These are phyloP conservation scores for Cercospora janseana DNA, from an alignment of 2,329 filamentous ascomycete species.

Conservation along the genomic window DNA sequence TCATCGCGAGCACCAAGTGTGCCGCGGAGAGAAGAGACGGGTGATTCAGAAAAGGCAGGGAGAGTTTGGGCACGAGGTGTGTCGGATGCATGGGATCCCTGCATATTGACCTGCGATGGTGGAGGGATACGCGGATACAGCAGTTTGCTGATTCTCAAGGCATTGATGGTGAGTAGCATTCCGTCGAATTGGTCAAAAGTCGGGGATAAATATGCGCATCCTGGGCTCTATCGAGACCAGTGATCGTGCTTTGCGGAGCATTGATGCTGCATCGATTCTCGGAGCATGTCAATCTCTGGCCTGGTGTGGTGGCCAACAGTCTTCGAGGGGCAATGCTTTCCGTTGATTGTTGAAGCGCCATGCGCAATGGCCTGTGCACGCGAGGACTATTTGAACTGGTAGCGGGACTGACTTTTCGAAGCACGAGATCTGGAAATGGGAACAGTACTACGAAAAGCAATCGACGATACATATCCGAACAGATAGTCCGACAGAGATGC, in stretches of 20 bases:
- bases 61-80: constrained; percentile 44
- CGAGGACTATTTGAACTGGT: too few relatives aligned
- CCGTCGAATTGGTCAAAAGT: not conserved
- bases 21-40: constrained; percentile 34
- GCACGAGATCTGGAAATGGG: constrained; percentile 47
- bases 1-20: constrained; percentile 31
- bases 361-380: not conserved
- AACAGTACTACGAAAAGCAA: constrained; percentile 40
- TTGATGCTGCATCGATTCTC: too few relatives aligned
- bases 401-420: not conserved
- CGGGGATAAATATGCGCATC: too few relatives aligned
- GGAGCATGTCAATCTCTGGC: too few relatives aligned
- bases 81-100: constrained; percentile 50
- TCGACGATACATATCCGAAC: constrained; percentile 19
- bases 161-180: constrained; percentile 40
- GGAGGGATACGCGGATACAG: constrained; percentile 54
- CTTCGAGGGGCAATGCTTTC: too few relatives aligned
- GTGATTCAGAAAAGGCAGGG: constrained; percentile 44
- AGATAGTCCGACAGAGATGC: constrained; percentile 23
- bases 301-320: too few relatives aligned
- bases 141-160: constrained; percentile 50
- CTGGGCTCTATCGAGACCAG: too few relatives aligned
- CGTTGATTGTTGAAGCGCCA: too few relatives aligned
- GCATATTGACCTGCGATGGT: constrained; percentile 50
- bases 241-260: too few relatives aligned